Percentiles rank a stretch among this genome's conserved stretches.
These are phyloP conservation scores for Turritis glabra DNA, from an alignment of 345 rosid genomes.

Conservation along the genomic window DNA sequence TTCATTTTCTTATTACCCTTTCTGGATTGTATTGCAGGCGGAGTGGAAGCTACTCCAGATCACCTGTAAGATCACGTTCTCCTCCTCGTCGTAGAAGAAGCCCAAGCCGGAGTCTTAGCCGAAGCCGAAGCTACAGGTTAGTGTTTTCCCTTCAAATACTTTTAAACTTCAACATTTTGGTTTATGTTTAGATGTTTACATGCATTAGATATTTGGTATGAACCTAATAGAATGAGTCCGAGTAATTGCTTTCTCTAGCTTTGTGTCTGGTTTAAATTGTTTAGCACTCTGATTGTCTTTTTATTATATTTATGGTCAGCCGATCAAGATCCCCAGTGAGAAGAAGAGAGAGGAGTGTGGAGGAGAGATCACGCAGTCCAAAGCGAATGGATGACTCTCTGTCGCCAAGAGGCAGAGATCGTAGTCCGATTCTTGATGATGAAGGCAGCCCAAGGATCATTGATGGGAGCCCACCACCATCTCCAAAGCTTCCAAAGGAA, in stretches of 20 bases:
- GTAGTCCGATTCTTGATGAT: constrained; percentile 57
- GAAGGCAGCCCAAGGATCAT: constrained; percentile 51
- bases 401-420: constrained; percentile 57
- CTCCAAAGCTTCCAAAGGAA: constrained; percentile 45
- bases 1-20: neutral
- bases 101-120: constrained; percentile 71
- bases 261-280: neutral
- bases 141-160: neutral
- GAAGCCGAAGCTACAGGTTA: constrained; percentile 81
- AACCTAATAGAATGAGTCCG: neutral
- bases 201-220: neutral
- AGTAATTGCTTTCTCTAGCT: neutral
- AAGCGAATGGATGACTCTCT: constrained; percentile 42
- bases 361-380: constrained; percentile 51
- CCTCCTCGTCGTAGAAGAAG: constrained; percentile 86
- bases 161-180: neutral
- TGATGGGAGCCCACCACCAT: constrained; percentile 43
- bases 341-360: constrained; percentile 53
- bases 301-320: constrained; percentile 38
- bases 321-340: constrained; percentile 76
- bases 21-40: constrained; percentile 39
- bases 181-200: neutral
- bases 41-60: constrained; percentile 67
- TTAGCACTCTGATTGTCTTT: neutral
- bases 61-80: constrained; percentile 57